A percentile compares a stretch with the other conserved stretches of the same genome.
Evolutionary conservation across 2,329 filamentous ascomycete genomes (phyloP).

Genomic region (Fusarium transvaalense): DNA sequence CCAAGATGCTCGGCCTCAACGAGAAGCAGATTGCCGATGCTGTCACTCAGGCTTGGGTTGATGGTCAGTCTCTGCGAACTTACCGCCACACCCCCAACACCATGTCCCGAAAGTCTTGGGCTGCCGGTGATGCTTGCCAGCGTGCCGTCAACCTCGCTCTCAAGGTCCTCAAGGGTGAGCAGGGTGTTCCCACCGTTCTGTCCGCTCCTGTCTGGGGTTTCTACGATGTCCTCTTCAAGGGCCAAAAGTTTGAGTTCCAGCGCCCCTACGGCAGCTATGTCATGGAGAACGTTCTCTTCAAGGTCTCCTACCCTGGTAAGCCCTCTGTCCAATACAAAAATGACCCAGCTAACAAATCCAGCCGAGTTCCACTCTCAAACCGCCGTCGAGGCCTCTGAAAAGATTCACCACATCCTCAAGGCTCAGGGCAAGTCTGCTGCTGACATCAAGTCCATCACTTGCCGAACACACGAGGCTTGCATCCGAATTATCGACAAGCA

Average conservation of each 20-base stretch:
- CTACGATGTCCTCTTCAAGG: slow-evolving; percentile 98
- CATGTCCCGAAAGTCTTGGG: slow-evolving; percentile 99
- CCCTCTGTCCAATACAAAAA: slow-evolving; percentile 10
- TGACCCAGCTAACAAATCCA: slow-evolving; percentile 30
- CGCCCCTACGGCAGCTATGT: slow-evolving; percentile 97
- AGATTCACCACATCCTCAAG: slow-evolving; percentile 85
- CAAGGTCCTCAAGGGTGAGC: slow-evolving; percentile 92
- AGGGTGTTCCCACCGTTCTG: slow-evolving; percentile 90
- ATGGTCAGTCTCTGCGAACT: slow-evolving; percentile 94
- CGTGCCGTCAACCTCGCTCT: slow-evolving; percentile 91
- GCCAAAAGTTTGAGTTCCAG: slow-evolving; percentile 96
- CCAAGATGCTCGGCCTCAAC: slow-evolving; percentile 91
- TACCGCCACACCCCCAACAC: slow-evolving; percentile 99
- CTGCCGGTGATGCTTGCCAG: slow-evolving; percentile 97
- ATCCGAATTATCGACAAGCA: slow-evolving; percentile 99
- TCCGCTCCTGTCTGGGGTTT: slow-evolving; percentile 96
- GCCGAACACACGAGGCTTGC: slow-evolving; percentile 98
- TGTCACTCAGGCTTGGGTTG: slow-evolving; percentile 96
- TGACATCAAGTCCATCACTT: slow-evolving; percentile 93
- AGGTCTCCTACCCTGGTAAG: slow-evolving; percentile 96
- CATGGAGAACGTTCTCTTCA: slow-evolving; percentile 99
- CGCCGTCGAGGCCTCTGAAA: slow-evolving; percentile 93
- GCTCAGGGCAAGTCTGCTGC: slow-evolving; percentile 88
- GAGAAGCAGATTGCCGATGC: slow-evolving; percentile 95
- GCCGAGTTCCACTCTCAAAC: slow-evolving; percentile 99